Conservation (phyloP, 2,329 filamentous ascomycete species). For the Alternaria arbusti region DNA sequence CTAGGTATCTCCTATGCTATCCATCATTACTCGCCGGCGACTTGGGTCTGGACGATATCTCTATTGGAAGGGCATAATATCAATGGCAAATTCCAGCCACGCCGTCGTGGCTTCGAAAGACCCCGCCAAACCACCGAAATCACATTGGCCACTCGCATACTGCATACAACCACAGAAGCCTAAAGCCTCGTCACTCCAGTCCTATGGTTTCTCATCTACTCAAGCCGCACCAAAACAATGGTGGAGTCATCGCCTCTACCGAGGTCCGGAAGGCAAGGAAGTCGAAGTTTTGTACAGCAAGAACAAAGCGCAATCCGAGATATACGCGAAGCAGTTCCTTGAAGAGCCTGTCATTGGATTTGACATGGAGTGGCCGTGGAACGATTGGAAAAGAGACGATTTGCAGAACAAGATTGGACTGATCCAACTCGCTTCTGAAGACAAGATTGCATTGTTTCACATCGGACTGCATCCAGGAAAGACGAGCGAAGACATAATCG, state of each 20-base stretch:
- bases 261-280: slow-evolving; percentile 58
- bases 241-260: slow-evolving; percentile 75
- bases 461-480: slow-evolving; percentile 64
- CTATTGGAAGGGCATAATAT: background rate
- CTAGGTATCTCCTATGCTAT: background rate
- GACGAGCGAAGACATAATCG: slow-evolving; percentile 63
- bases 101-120: background rate
- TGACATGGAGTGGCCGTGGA: slow-evolving; percentile 80
- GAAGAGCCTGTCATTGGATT: slow-evolving; percentile 78
- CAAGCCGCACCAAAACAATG: slow-evolving; percentile 44
- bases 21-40: background rate
- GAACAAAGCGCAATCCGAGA: slow-evolving; percentile 70
- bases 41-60: background rate
- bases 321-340: slow-evolving; percentile 69
- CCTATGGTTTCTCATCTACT: slow-evolving; percentile 10
- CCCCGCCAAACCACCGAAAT: background rate
- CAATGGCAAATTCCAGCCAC: background rate
- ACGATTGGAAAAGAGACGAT: slow-evolving; percentile 55
- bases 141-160: slow-evolving; percentile 30
- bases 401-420: slow-evolving; percentile 76
- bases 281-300: slow-evolving; percentile 81
- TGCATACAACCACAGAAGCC: slow-evolving; percentile 17
- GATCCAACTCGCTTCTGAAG: slow-evolving; percentile 80
- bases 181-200: slow-evolving; percentile 10
- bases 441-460: slow-evolving; percentile 82